Base-by-base conservation (phyloP, 2,329 filamentous ascomycete genomes). In the Didymella keratinophila region DNA sequence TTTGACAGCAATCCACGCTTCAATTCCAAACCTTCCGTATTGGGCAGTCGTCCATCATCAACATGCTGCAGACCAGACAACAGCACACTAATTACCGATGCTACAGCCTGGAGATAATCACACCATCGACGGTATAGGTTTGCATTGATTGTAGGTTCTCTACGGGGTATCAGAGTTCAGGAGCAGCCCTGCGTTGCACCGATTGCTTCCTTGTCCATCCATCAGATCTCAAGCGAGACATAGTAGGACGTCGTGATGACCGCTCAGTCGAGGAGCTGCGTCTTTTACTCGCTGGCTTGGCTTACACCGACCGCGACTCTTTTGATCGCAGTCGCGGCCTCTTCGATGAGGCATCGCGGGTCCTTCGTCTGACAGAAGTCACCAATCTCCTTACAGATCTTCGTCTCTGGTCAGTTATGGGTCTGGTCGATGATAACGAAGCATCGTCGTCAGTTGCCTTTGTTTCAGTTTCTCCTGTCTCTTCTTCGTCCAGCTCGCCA, bases 361-460 rank as follows among this genome's bases (percentile, higher is more conserved):
- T 37, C 16, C 32, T 45, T 23, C 51, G 30, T 18, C 28, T 58
- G 14, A 60, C 12, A 39, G 43, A 52, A 25, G 27, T 27, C 16
- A 60, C 14, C 8, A 56, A 23, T 8, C 30, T 23, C 11, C 53
- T 56, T 9, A 56, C 36, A 16, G 25, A 34, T n/a, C 27, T 58
- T 28, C 39, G 54, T 36, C 47, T 56, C 9, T 18, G 27, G 12
- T 51, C 52, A n/a, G 18, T 27, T 10, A 48, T 42, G 16, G 43
- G 44, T 11, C 23, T 36, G 18, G 51, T 55, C 14, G 41, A 60
- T 16, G 52, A 44, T 4, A 28, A 49, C 7, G 44, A 49, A 5
- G 28, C 52, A n/a, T 43, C 44, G 34, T 47, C 43, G 12, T 36
- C 37, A 10, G 37, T 14, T 3, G 3, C 16, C 16, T 18, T 12